Percentiles rank a stretch among this genome's conserved stretches.
Evolutionary conservation across 164 flowering plant species (phyloP).

Genomic region (Sextonia rubra): DNA sequence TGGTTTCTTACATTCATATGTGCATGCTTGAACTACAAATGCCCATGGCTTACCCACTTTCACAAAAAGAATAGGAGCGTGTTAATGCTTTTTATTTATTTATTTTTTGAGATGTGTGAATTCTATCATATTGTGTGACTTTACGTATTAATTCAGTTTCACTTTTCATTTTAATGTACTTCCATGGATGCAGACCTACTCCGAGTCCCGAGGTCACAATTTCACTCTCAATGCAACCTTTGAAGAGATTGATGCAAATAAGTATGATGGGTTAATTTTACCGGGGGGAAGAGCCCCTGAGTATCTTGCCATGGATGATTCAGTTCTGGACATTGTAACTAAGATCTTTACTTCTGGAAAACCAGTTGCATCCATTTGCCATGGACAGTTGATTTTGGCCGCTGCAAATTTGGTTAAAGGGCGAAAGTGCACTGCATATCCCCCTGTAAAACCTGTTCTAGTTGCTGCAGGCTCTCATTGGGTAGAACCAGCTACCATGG

Average conservation of each 20-base stretch:
- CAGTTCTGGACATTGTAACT: constrained; percentile 53
- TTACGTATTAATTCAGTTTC: neutral
- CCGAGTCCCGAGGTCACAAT: constrained; percentile 85
- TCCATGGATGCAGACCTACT: constrained; percentile 56
- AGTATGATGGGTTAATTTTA: constrained; percentile 81
- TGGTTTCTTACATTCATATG: no score
- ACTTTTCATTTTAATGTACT: neutral
- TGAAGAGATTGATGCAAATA: constrained; percentile 59
- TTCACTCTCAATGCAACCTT: constrained; percentile 92
- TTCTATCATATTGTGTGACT: neutral
- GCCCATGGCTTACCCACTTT: neutral
- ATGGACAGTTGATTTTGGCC: constrained; percentile 89
- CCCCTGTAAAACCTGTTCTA: constrained; percentile 59
- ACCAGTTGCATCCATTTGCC: constrained; percentile 86
- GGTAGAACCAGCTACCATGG: constrained; percentile 67
- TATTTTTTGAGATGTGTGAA: neutral
- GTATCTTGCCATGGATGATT: constrained; percentile 75
- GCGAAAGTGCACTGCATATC: constrained; percentile 70
- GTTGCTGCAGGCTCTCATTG: constrained; percentile 81
- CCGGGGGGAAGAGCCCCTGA: constrained; percentile 98
- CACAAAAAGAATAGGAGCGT: neutral
- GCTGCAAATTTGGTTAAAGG: constrained; percentile 76
- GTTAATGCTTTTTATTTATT: neutral
- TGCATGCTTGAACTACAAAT: no score
- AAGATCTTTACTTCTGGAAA: constrained; percentile 51